These are phyloP conservation scores for Scheffersomyces ergatensis DNA, from an alignment of 805 yeast genomes.

Conservation along the genomic window DNA sequence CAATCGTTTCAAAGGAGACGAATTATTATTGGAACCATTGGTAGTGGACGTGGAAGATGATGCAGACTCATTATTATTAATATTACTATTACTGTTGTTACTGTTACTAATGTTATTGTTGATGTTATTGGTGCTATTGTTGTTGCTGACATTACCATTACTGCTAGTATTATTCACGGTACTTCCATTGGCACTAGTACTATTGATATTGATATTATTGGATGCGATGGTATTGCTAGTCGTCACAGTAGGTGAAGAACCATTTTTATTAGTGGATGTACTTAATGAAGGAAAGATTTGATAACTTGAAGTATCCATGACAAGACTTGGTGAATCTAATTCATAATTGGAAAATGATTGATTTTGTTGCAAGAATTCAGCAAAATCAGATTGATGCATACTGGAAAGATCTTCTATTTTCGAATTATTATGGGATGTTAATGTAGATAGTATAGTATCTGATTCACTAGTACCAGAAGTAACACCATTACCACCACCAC, in stretches of 20 bases:
- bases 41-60: background rate
- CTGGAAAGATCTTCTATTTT: background rate
- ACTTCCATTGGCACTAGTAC: background rate
- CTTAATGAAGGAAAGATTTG: conserved; percentile 10
- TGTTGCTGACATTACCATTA: background rate
- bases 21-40: background rate
- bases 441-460: background rate
- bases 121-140: background rate
- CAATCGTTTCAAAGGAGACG: conserved; percentile 30
- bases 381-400: background rate
- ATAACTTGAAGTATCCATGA: conserved; percentile 5
- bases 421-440: background rate
- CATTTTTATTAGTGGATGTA: background rate
- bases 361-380: background rate
- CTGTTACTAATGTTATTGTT: background rate
- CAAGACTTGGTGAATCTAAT: conserved; percentile 14
- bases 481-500: background rate
- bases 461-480: background rate
- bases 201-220: background rate
- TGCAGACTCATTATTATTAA: background rate
- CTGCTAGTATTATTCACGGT: background rate
- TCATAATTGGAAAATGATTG: conserved; percentile 11
- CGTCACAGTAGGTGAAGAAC: background rate
- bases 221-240: background rate
- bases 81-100: background rate